Percentiles rank a stretch among this genome's conserved stretches.
Conservation (phyloP, 345 rosid genomes). For the Euphorbia lathyris region DNA sequence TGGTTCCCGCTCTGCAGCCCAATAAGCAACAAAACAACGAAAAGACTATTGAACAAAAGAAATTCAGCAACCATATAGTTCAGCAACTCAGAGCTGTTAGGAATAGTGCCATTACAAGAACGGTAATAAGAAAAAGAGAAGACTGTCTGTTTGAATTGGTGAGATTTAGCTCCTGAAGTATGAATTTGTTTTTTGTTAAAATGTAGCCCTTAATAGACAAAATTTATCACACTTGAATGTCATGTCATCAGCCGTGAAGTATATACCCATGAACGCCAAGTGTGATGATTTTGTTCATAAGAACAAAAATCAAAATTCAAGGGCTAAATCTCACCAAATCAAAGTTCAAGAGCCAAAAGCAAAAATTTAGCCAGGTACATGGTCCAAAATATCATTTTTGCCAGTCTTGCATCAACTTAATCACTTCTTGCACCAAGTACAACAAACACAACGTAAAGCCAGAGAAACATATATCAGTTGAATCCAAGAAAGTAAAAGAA, state of each 20-base stretch:
- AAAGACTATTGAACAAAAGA: background rate
- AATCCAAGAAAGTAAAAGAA: background rate
- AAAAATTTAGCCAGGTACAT: background rate
- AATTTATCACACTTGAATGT: background rate
- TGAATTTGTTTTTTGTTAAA: background rate
- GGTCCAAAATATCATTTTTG: background rate
- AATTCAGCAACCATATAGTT: background rate
- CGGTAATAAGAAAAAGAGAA: background rate
- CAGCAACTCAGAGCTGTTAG: background rate
- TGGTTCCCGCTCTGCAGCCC: conserved; percentile 84
- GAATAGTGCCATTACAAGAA: background rate
- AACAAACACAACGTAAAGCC: background rate
- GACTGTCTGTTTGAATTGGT: background rate
- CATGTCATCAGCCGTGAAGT: too few species aligned
- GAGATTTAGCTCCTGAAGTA: background rate
- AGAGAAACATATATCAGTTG: background rate
- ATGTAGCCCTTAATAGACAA: background rate
- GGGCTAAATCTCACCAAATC: background rate
- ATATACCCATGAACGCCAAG: too few species aligned
- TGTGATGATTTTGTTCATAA: background rate
- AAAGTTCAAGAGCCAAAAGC: background rate
- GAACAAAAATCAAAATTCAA: background rate
- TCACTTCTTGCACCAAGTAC: conserved; percentile 3
- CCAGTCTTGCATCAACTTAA: background rate
- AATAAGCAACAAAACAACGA: conserved; percentile 4